Base-by-base conservation (phyloP, 2,329 filamentous ascomycete genomes). In the Nigrospora osmanthi region DNA sequence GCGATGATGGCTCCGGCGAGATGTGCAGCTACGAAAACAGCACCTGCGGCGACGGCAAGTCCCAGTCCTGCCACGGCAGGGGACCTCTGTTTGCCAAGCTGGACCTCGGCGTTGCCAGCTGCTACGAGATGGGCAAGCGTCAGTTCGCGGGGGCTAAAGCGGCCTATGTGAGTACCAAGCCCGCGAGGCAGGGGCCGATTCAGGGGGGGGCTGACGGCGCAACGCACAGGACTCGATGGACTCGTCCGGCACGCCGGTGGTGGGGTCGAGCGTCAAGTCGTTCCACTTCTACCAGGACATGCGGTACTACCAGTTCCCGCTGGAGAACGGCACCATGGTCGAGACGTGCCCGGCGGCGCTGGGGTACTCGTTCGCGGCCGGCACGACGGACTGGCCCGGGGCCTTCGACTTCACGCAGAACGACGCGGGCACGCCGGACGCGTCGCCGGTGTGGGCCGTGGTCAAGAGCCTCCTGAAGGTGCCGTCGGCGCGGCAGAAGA, bases 401-500 rank as follows among this genome's bases (percentile, higher is more conserved):
- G 80, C 80, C 0, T 93, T 94, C 56, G 90, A 95, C 67, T 95
- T 95, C 60, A 89, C 86, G 14, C 90, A 96, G 62, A 87, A 82
- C 51, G 80, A 87, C 56, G 83, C 83, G 0, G 82, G 83, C 23
- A 68, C 73, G 5, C 84, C 89, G 0, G 76, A 83, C 48, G 67
- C 71, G 17, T 90, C 86, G 51, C 87, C 87, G 0, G 63, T 95
- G 14, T 96, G 90, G 90, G 73, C 75, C 33, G 67, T 86, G 10
- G 84, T 93, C 15, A 80, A 85, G 14, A 78, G 78, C 38, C 67
- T 87, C 14, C 70, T 96, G 33, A 82, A 84, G 47, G 70, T 74
- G 11, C 89, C 90, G 0, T 80, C 76, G 2, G 62, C 78, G 6
- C 71, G 80, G 43, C 90, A 96, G 61, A 72, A 73, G 36, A 72